Percentiles rank a stretch among this genome's conserved stretches.
These are phyloP conservation scores for Phytophthora rubi DNA, from an alignment of 352 stramenopile species.

Conservation along the genomic window DNA sequence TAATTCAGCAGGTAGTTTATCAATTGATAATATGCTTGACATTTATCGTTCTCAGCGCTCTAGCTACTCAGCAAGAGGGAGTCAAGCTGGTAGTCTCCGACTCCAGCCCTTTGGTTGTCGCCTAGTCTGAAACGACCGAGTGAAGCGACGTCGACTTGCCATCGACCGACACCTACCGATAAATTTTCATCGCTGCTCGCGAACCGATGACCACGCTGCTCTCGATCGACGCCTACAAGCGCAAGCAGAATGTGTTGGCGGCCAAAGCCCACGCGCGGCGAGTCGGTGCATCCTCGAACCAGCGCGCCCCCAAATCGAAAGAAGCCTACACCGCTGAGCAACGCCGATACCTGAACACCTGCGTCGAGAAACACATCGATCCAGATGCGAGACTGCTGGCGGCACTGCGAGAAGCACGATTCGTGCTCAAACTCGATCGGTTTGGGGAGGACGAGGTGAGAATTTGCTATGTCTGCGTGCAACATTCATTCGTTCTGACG, in stretches of 20 bases:
- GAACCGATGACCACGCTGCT: constrained; percentile 40
- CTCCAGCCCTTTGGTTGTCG: too few species aligned
- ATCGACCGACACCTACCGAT: too few species aligned
- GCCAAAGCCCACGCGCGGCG: constrained; percentile 22
- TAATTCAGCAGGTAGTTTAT: background rate
- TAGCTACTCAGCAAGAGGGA: too few species aligned
- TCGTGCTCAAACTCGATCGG: constrained; percentile 57
- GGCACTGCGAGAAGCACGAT: constrained; percentile 43
- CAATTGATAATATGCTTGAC: background rate
- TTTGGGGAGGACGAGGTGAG: constrained; percentile 62
- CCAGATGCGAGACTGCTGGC: constrained; percentile 54
- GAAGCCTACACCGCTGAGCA: constrained; percentile 48
- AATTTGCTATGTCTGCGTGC: background rate
- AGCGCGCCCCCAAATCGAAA: constrained; percentile 9
- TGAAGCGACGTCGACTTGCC: too few species aligned
- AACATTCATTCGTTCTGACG: background rate
- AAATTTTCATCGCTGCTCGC: background rate
- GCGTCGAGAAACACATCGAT: constrained; percentile 58
- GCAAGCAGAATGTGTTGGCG: constrained; percentile 57
- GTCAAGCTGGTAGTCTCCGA: too few species aligned
- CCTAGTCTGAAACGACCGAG: too few species aligned
- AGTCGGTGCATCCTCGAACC: background rate
- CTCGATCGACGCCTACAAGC: constrained; percentile 70
- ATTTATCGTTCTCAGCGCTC: background rate
- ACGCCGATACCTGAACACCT: constrained; percentile 62